Conservation (phyloP, 257 asterid genomes). For the Sherardia arvensis region DNA sequence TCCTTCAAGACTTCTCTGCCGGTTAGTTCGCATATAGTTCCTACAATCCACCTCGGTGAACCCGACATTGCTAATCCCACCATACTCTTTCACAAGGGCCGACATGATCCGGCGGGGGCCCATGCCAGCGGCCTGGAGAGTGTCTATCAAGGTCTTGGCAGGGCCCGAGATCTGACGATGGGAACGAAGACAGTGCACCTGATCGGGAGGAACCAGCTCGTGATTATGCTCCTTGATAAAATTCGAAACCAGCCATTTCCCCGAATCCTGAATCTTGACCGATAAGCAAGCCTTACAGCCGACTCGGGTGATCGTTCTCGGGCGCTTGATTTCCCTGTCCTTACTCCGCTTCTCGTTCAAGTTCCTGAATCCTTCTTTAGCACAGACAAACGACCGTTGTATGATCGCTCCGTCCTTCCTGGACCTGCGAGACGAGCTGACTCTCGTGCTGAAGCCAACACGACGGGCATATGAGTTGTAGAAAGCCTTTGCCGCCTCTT, state of each 20-base stretch:
- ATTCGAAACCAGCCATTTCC: constrained; percentile 80
- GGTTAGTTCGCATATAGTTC: constrained; percentile 82
- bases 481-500: constrained; percentile 96
- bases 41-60: constrained; percentile 97
- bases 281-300: constrained; percentile 94
- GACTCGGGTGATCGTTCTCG: constrained; percentile 77
- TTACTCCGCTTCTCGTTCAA: constrained; percentile 85
- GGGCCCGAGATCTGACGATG: constrained; percentile 96
- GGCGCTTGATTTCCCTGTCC: constrained; percentile 86
- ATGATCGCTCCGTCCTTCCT: constrained; percentile 96
- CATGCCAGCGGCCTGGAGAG: constrained; percentile 99
- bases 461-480: constrained; percentile 90
- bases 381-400: constrained; percentile 95
- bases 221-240: constrained; percentile 88
- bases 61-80: constrained; percentile 92
- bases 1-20: constrained; percentile 86
- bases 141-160: constrained; percentile 87
- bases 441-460: constrained; percentile 97
- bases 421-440: constrained; percentile 97
- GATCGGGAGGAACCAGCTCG: constrained; percentile 86
- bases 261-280: constrained; percentile 83
- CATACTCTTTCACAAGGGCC: constrained; percentile 89
- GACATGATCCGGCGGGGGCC: constrained; percentile 98
- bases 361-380: constrained; percentile 93
- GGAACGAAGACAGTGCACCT: constrained; percentile 90